These are phyloP conservation scores for Hortiboletus campestris DNA, from an alignment of 768 basidiomycete species.

Conservation along the genomic window DNA sequence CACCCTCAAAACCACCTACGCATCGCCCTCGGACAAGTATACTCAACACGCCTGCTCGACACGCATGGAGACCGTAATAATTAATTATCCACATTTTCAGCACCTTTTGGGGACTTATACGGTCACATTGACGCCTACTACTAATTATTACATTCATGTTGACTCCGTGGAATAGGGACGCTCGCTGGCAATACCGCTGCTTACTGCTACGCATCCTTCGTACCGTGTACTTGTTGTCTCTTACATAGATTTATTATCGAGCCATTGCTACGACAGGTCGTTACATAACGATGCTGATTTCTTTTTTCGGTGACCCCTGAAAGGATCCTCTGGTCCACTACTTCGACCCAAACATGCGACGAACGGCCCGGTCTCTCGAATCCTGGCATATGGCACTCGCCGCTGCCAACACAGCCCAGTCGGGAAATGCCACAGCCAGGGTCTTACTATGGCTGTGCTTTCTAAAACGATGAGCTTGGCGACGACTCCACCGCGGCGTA, in stretches of 20 bases:
- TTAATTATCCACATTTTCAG: conserved; percentile 15
- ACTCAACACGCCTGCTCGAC: conserved; percentile 47
- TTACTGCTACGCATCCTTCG: conserved; percentile 20
- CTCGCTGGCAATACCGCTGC: conserved; percentile 20
- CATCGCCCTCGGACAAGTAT: conserved; percentile 44
- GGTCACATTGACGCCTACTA: conserved; percentile 12
- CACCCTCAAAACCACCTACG: conserved; percentile 60
- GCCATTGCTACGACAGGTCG: neutral
- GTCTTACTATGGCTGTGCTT: too few relatives aligned
- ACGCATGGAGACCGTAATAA: conserved; percentile 64
- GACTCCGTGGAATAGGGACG: conserved; percentile 27
- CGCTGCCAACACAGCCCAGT: too few relatives aligned
- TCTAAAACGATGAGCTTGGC: too few relatives aligned
- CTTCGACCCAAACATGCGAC: too few relatives aligned
- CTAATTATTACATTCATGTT: conserved; percentile 33
- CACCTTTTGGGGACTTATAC: conserved; percentile 19
- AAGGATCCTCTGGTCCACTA: too few relatives aligned
- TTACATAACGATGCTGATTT: neutral
- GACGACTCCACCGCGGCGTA: too few relatives aligned
- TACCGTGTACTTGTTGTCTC: conserved; percentile 29
- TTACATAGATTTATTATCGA: conserved; percentile 15
- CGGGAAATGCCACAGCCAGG: too few relatives aligned
- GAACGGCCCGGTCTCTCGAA: too few relatives aligned
- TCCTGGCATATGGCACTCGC: too few relatives aligned
- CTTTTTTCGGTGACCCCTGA: conserved; percentile 14